phyloP scores from a whole-genome alignment of 108 stramenopile genomes.

The Conticribra guillardii region DNA sequence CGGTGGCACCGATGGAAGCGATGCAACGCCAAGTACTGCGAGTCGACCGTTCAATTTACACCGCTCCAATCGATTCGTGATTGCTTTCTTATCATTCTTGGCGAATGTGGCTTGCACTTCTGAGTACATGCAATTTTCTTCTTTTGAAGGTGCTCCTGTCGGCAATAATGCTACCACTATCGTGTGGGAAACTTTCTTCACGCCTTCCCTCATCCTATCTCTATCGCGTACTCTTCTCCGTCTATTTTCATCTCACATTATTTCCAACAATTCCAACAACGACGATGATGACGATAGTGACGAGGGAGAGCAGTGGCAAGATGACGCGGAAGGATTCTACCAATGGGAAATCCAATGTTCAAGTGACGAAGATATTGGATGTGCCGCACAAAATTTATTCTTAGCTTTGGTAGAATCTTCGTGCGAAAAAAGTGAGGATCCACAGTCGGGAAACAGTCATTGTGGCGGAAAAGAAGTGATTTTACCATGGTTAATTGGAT shows the following conservation, averaged over 20 bases:
- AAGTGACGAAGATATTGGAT: constrained; percentile 41
- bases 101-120: constrained; percentile 14
- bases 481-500: constrained; percentile 27
- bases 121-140: constrained; percentile 7
- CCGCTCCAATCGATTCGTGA: constrained; percentile 10
- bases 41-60: not conserved
- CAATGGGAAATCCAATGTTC: constrained; percentile 32
- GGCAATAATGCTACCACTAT: not conserved
- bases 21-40: not conserved
- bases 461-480: constrained; percentile 6
- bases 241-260: constrained; percentile 23
- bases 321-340: constrained; percentile 46
- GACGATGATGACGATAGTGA: constrained; percentile 12
- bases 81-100: constrained; percentile 29
- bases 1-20: constrained; percentile 2
- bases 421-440: not conserved
- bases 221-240: constrained; percentile 17
- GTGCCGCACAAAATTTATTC: constrained; percentile 43
- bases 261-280: not conserved
- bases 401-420: constrained; percentile 38
- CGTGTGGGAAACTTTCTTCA: constrained; percentile 22
- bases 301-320: constrained; percentile 22
- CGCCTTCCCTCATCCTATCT: constrained; percentile 23
- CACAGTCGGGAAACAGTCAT: not conserved
- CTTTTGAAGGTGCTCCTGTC: not conserved